Conservation (phyloP, 2,329 filamentous ascomycete genomes). For the Celoporthe dispersa region DNA sequence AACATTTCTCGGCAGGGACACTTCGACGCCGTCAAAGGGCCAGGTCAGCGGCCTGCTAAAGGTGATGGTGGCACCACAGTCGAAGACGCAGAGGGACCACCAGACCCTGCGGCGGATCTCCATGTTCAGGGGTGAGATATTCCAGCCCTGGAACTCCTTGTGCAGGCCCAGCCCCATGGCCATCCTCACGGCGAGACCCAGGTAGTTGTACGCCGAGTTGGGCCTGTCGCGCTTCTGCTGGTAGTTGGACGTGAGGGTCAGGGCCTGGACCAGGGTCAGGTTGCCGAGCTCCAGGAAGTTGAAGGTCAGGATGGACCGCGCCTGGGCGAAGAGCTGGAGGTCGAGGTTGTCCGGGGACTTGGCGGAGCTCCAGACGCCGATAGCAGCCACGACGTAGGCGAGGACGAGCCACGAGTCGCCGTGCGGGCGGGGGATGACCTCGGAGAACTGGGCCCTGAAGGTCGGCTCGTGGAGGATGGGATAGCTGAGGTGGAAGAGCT, state of each 20-base stretch:
- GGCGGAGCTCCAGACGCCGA: constrained; percentile 30
- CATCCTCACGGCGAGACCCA: constrained; percentile 53
- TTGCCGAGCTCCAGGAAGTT: constrained; percentile 31
- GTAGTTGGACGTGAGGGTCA: constrained; percentile 39
- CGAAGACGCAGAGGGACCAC: constrained; percentile 48
- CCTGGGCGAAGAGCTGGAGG: constrained; percentile 55
- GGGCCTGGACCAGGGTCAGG: constrained; percentile 39
- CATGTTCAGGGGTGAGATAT: constrained; percentile 38
- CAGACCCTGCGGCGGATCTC: constrained; percentile 44
- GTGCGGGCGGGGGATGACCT: constrained; percentile 29
- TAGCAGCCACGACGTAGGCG: constrained; percentile 30
- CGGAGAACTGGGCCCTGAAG: constrained; percentile 39
- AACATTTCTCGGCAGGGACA: constrained; percentile 34
- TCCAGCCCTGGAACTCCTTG: constrained; percentile 44
- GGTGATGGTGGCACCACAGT: constrained; percentile 47
- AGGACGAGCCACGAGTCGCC: constrained; percentile 31
- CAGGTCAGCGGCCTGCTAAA: constrained; percentile 36
- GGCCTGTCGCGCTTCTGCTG: constrained; percentile 53
- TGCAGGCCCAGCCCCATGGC: constrained; percentile 54
- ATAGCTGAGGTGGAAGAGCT: constrained; percentile 47
- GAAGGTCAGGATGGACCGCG: constrained; percentile 30
- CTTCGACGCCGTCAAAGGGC: constrained; percentile 35
- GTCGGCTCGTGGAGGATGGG: constrained; percentile 50
- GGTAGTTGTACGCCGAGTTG: constrained; percentile 55
- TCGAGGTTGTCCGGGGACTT: constrained; percentile 44